Conservation (phyloP, 495 filamentous ascomycete genomes). For the Hypomontagnella submonticulosa region DNA sequence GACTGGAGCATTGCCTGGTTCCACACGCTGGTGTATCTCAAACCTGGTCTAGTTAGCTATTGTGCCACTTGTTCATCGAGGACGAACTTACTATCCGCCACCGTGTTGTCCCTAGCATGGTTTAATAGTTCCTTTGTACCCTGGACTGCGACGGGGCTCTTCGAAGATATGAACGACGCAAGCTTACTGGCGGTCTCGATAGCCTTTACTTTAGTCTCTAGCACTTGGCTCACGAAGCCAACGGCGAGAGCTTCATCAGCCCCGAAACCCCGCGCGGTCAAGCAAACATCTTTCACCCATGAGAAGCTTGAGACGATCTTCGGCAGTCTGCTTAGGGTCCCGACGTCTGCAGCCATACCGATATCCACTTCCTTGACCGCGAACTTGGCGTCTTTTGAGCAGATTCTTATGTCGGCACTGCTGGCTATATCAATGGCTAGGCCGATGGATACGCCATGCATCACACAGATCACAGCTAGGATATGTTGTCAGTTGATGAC, state of each 20-base stretch:
- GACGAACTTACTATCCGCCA: slow-evolving; percentile 73
- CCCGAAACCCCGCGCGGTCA: slow-evolving; percentile 80
- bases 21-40: slow-evolving; percentile 88
- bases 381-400: slow-evolving; percentile 70
- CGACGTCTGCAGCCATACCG: slow-evolving; percentile 92
- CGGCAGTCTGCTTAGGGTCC: slow-evolving; percentile 85
- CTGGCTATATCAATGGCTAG: slow-evolving; percentile 86
- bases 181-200: slow-evolving; percentile 71
- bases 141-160: slow-evolving; percentile 92
- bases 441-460: slow-evolving; percentile 85
- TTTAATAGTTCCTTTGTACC: slow-evolving; percentile 95
- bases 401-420: slow-evolving; percentile 83
- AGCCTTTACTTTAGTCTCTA: slow-evolving; percentile 70
- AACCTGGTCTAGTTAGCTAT: slow-evolving; percentile 57
- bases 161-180: slow-evolving; percentile 74
- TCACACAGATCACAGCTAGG: slow-evolving; percentile 79
- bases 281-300: slow-evolving; percentile 92
- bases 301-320: slow-evolving; percentile 79
- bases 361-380: slow-evolving; percentile 96
- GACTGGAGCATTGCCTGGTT: slow-evolving; percentile 86
- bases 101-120: slow-evolving; percentile 79
- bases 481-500: slow-evolving; percentile 29
- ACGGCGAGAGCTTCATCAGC: slow-evolving; percentile 83
- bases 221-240: slow-evolving; percentile 86
- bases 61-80: neutral